These are phyloP conservation scores for Rhizoclosmatium globosum DNA, from an alignment of 192 early-diverging fungal species.

Conservation along the genomic window DNA sequence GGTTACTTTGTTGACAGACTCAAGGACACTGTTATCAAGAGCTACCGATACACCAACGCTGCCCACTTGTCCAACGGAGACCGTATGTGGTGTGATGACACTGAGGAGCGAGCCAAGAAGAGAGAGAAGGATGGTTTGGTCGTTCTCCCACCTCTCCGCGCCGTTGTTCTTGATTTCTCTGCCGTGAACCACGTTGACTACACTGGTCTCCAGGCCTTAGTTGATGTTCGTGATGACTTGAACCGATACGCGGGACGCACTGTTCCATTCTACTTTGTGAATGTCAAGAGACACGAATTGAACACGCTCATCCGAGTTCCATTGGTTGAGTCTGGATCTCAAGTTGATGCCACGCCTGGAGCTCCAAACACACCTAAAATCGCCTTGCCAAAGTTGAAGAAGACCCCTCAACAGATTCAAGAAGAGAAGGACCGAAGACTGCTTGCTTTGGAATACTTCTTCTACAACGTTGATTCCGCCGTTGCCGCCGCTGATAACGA, in stretches of 20 bases:
- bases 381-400: background rate
- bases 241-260: conserved; percentile 56
- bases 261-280: conserved; percentile 66
- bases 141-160: conserved; percentile 57
- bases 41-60: conserved; percentile 37
- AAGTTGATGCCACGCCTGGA: background rate
- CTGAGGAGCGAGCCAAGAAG: conserved; percentile 33
- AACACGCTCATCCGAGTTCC: conserved; percentile 30
- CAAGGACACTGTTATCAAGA: conserved; percentile 31
- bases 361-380: background rate
- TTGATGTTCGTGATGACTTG: conserved; percentile 70
- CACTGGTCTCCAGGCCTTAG: conserved; percentile 80
- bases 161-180: conserved; percentile 84
- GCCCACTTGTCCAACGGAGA: conserved; percentile 8
- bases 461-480: conserved; percentile 39
- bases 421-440: background rate
- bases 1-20: conserved; percentile 54
- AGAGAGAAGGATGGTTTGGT: background rate
- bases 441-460: conserved; percentile 21
- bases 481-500: conserved; percentile 22
- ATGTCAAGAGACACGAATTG: conserved; percentile 40
- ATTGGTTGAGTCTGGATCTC: background rate
- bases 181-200: conserved; percentile 82
- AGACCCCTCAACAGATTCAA: background rate
- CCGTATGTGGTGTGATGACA: conserved; percentile 47